phyloP scores from a whole-genome alignment of 176 grass and related monocot species.

The Microstegium vimineum region DNA sequence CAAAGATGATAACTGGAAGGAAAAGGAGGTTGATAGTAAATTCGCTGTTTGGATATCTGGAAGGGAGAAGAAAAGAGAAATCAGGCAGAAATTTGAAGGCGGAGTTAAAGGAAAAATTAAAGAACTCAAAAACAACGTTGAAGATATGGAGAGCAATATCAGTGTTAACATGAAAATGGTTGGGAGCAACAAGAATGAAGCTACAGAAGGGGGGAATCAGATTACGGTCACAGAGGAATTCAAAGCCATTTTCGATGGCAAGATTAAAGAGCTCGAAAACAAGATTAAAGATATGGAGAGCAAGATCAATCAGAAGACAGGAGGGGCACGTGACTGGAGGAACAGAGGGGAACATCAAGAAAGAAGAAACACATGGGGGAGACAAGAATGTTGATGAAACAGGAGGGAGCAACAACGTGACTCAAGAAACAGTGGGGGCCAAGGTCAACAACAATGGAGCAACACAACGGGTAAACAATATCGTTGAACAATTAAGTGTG shows the following conservation, averaged over 20 bases:
- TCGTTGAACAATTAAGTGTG: too few species aligned
- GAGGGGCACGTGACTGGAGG: neutral
- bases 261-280: neutral
- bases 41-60: rapidly evolving
- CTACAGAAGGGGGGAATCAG: too few species aligned
- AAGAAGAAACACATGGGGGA: too few species aligned
- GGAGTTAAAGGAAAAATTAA: neutral
- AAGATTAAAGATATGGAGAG: neutral
- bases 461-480: too few species aligned
- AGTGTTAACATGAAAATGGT: neutral
- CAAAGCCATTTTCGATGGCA: neutral
- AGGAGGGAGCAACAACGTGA: too few species aligned
- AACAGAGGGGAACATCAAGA: neutral
- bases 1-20: neutral
- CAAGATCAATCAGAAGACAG: neutral
- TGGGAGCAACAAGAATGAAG: too few species aligned
- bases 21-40: rapidly evolving
- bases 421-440: too few species aligned
- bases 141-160: neutral
- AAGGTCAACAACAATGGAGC: too few species aligned
- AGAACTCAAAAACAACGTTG: neutral
- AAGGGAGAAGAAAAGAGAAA: neutral
- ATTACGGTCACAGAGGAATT: too few species aligned
- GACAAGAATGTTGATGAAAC: too few species aligned
- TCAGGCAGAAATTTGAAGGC: neutral